phyloP scores from a whole-genome alignment of 345 rosid genomes.

The Abelmoschus esculentus region DNA sequence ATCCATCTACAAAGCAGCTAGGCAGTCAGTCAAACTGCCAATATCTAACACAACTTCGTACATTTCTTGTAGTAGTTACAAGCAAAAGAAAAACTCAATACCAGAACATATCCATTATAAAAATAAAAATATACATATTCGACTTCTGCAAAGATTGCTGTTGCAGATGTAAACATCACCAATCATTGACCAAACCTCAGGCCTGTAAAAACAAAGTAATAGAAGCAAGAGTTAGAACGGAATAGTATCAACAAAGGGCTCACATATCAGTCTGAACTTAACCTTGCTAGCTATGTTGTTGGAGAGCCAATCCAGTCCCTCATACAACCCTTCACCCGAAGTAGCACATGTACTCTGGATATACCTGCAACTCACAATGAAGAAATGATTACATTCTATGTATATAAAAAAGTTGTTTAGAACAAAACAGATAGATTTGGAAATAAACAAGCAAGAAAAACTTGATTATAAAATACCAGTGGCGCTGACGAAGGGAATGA shows the following conservation, averaged over 20 bases:
- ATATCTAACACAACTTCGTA: conserved; percentile 13
- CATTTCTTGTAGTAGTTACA: conserved; percentile 16
- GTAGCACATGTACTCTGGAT: conserved; percentile 80
- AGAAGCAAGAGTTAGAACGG: background rate
- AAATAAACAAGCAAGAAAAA: background rate
- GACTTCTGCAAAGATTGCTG: background rate
- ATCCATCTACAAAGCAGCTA: conserved; percentile 15
- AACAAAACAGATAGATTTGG: background rate
- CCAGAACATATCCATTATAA: conserved; percentile 8
- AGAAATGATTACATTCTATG: background rate
- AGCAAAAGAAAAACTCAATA: background rate
- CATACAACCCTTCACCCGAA: conserved; percentile 70
- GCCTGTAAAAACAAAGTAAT: conserved; percentile 16
- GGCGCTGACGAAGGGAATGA: background rate
- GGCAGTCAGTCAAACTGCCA: conserved; percentile 9
- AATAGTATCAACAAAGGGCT: background rate
- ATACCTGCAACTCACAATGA: conserved; percentile 34
- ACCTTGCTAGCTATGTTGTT: conserved; percentile 71
- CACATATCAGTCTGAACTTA: background rate
- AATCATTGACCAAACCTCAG: background rate
- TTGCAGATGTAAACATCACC: background rate
- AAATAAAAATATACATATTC: background rate
- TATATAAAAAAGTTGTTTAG: background rate
- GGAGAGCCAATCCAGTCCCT: conserved; percentile 84
- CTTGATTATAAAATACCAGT: background rate